Conservation (phyloP, 257 asterid species). For the Datura wrightii region DNA sequence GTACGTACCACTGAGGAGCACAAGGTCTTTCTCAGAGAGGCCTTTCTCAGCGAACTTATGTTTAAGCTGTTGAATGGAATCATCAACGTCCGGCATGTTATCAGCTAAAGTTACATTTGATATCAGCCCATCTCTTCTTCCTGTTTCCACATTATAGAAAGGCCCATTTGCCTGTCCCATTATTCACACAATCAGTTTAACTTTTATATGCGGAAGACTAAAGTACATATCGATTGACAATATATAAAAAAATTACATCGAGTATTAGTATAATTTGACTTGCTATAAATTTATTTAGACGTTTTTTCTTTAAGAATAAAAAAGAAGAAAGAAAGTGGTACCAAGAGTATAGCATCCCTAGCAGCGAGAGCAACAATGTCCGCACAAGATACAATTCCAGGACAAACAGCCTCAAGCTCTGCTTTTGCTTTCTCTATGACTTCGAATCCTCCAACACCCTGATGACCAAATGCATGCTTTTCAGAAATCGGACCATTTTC, state of each 20-base stretch:
- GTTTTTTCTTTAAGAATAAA: too few relatives aligned
- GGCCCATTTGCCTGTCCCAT: slow-evolving; percentile 64
- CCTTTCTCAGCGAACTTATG: slow-evolving; percentile 64
- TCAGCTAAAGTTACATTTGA: slow-evolving; percentile 53
- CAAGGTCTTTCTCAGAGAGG: slow-evolving; percentile 64
- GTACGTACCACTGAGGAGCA: slow-evolving; percentile 60
- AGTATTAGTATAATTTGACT: too few relatives aligned
- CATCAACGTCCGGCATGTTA: slow-evolving; percentile 71
- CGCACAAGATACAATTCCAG: slow-evolving; percentile 70
- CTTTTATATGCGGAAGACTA: neutral
- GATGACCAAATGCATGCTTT: slow-evolving; percentile 70
- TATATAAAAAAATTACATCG: too few relatives aligned
- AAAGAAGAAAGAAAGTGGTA: slow-evolving; percentile 15
- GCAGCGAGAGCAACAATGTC: slow-evolving; percentile 85
- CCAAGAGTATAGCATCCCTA: slow-evolving; percentile 74
- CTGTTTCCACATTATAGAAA: slow-evolving; percentile 64
- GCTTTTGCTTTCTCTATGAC: slow-evolving; percentile 65
- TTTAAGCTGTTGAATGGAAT: slow-evolving; percentile 57
- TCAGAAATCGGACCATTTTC: slow-evolving; percentile 52
- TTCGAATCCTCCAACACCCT: slow-evolving; percentile 74
- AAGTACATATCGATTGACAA: too few relatives aligned
- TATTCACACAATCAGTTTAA: neutral
- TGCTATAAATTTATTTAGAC: too few relatives aligned
- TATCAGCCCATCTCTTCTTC: slow-evolving; percentile 70
- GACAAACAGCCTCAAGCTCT: slow-evolving; percentile 64